phyloP scores from a whole-genome alignment of 768 basidiomycete species.

The Exidia glandulosa region DNA sequence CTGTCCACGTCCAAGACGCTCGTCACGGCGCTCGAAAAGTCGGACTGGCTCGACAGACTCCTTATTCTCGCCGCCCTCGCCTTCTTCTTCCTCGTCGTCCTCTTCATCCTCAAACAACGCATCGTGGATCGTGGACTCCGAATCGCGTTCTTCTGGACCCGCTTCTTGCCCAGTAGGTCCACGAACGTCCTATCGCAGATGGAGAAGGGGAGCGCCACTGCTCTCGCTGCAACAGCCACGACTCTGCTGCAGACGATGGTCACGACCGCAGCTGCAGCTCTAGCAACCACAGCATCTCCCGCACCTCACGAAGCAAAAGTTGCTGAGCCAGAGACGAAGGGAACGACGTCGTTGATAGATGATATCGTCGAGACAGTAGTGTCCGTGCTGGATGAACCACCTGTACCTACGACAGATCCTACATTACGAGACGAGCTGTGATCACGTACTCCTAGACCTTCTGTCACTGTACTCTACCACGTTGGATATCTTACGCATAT shows the following conservation, averaged over 20 bases:
- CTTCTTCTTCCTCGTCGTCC: slow-evolving; percentile 76
- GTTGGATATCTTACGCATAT: no score
- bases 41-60: slow-evolving; percentile 87
- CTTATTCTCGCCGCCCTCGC: slow-evolving; percentile 68
- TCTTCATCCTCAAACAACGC: slow-evolving; percentile 82
- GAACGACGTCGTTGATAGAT: neutral
- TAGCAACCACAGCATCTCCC: neutral
- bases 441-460: no score
- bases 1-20: slow-evolving; percentile 75
- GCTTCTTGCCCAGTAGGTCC: slow-evolving; percentile 43
- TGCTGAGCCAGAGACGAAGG: neutral
- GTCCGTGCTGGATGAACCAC: neutral
- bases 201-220: neutral
- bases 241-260: neutral
- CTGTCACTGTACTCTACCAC: no score
- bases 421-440: neutral
- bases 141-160: slow-evolving; percentile 83
- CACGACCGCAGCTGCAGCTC: neutral
- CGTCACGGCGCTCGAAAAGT: slow-evolving; percentile 76
- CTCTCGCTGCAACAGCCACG: neutral
- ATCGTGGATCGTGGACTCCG: slow-evolving; percentile 69
- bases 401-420: neutral
- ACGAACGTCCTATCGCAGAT: neutral
- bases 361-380: neutral
- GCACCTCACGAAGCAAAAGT: neutral